phyloP scores from a whole-genome alignment of 441 rosid genomes.

The Raphanus hybrid region DNA sequence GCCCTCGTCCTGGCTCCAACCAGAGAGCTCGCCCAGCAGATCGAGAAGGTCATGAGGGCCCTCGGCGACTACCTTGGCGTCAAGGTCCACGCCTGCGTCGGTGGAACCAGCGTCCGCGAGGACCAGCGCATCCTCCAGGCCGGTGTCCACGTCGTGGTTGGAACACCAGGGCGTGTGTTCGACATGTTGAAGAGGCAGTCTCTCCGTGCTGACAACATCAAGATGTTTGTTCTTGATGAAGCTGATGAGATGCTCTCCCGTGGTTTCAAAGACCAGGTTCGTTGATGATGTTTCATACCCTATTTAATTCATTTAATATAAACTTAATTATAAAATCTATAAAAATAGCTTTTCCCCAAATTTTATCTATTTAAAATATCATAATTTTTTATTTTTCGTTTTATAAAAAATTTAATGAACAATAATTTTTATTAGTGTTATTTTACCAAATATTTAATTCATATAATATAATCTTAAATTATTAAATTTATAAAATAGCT shows the following conservation, averaged over 20 bases:
- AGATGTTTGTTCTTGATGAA: conserved; percentile 52
- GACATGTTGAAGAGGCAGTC: conserved; percentile 50
- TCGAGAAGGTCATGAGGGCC: conserved; percentile 51
- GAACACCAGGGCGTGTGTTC: conserved; percentile 51
- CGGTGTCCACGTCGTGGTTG: conserved; percentile 50
- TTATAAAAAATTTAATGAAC: too few relatives aligned
- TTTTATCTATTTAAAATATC: too few relatives aligned
- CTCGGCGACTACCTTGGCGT: conserved; percentile 51
- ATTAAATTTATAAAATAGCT: too few relatives aligned
- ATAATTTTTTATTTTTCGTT: too few relatives aligned
- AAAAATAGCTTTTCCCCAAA: too few relatives aligned
- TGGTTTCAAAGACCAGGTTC: conserved; percentile 37
- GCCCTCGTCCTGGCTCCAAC: conserved; percentile 49
- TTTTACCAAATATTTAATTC: too few relatives aligned
- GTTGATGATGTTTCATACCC: background rate
- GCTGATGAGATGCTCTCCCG: conserved; percentile 55
- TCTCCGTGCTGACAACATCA: conserved; percentile 46
- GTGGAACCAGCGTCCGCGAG: conserved; percentile 55
- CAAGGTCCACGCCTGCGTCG: conserved; percentile 54
- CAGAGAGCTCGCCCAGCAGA: conserved; percentile 53
- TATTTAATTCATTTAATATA: background rate
- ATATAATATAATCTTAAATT: too few relatives aligned
- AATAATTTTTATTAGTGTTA: too few relatives aligned
- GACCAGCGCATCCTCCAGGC: conserved; percentile 48
- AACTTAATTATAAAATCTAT: too few relatives aligned